These are phyloP conservation scores for Coemansia furcata DNA, from an alignment of 192 early-diverging fungal genomes.

Conservation along the genomic window DNA sequence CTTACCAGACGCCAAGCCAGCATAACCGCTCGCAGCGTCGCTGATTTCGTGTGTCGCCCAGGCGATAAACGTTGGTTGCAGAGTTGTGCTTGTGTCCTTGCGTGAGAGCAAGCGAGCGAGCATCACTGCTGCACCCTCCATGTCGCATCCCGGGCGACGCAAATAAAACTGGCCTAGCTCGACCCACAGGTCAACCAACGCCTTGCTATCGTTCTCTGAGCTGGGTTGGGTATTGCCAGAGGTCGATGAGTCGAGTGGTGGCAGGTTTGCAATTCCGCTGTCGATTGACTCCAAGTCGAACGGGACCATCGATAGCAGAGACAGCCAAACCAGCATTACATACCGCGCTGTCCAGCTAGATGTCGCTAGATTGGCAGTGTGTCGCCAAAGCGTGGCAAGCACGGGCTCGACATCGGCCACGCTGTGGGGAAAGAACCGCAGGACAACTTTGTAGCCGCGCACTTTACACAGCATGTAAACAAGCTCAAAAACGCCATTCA, in stretches of 20 bases:
- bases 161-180: constrained; percentile 66
- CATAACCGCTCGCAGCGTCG: constrained; percentile 9
- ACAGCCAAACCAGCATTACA: constrained; percentile 86
- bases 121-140: constrained; percentile 81
- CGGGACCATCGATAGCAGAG: constrained; percentile 92
- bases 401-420: constrained; percentile 86
- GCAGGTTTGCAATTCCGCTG: constrained; percentile 54
- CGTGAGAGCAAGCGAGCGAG: constrained; percentile 79
- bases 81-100: constrained; percentile 62
- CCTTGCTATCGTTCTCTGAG: background rate
- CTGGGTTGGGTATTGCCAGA: background rate
- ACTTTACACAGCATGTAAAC: constrained; percentile 82
- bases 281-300: constrained; percentile 91
- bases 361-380: constrained; percentile 2
- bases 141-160: constrained; percentile 75
- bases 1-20: background rate
- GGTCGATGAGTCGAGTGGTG: background rate
- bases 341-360: constrained; percentile 78
- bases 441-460: constrained; percentile 85
- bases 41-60: constrained; percentile 61
- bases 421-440: constrained; percentile 90
- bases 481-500: constrained; percentile 33
- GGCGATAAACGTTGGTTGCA: constrained; percentile 65
- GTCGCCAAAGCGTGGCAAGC: constrained; percentile 63
- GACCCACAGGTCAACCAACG: constrained; percentile 71